Evolutionary conservation across 192 early-diverging fungal genomes (phyloP), one percentile per base, ranked within the genome.

Genomic region (Podochytrium sp.): DNA sequence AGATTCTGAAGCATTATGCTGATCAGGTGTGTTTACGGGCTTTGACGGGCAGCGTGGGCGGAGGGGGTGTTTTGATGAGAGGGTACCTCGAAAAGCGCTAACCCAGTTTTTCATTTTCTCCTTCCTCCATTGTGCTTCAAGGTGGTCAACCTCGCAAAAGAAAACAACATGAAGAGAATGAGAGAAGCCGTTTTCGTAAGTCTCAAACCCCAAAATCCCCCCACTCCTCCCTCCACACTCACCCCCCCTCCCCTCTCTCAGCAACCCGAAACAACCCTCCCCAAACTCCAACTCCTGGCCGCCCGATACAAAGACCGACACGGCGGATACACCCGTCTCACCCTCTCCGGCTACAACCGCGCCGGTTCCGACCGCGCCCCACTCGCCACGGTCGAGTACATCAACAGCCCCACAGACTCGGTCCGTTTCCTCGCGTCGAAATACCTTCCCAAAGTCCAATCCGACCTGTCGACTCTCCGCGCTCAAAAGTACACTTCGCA

Each of bases 321-420:
- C 27, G 94, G 95, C 51, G 95, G 95, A 38, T 99, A 95, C 84
- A 95, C 93, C 4, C 94, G 97, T 35, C 85, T 99, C 32, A 86
- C 92, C 63, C 83, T 85, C 33, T 85, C 91, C 60, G 94, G 93
- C 30, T 86, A 83, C 79, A 89, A 92, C 57, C 84, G 89, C 7
- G 29, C 49, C 25, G 81, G 78, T 53, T 87, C 90, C 42, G 97
- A 97, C 80, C 84, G 91, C 69, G 94, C 95, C 1, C 92, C 93
- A 4, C 89, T 93, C 80, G 95, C 95, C 2, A 86, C 96, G 53
- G 89, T 99, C 37, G 97, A 99, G 80, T 91, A 94, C 59, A 90
- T 97, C 18, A 92, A 93, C 78, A 89, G 90, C 64, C 92, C 91
- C 10, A 83, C 84, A 42, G 97, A 99, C 70, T 78, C 79, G 33